Conservation (phyloP, 306 rosid genomes). For the Trifolium repens region DNA sequence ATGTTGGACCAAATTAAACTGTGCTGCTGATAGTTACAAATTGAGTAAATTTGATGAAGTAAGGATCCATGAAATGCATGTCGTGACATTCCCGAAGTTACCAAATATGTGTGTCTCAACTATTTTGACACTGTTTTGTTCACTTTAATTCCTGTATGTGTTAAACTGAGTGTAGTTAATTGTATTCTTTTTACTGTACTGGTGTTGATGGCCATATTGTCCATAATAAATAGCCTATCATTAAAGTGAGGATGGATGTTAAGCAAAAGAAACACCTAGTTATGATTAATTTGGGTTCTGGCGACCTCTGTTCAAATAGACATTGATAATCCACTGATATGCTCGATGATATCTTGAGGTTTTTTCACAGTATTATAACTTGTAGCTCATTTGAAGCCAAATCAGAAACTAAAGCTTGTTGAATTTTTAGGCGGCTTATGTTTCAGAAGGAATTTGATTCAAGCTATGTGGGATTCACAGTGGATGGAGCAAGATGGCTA, state of each 20-base stretch:
- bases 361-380: conserved; percentile 29
- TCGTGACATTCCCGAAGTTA: neutral
- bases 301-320: neutral
- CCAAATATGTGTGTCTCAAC: neutral
- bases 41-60: conserved; percentile 14
- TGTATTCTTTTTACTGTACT: neutral
- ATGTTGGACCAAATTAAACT: neutral
- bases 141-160: neutral
- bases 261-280: conserved; percentile 23
- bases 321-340: neutral
- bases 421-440: conserved; percentile 76
- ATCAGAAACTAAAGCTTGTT: conserved; percentile 43
- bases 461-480: conserved; percentile 77
- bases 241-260: conserved; percentile 2
- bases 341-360: conserved; percentile 20
- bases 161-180: neutral
- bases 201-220: neutral
- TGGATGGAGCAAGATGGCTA: conserved; percentile 91
- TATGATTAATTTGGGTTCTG: conserved; percentile 1
- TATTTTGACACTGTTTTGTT: neutral
- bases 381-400: conserved; percentile 24
- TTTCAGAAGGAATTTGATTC: conserved; percentile 67
- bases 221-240: conserved; percentile 1
- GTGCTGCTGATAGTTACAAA: neutral
- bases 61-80: conserved; percentile 12